phyloP scores from a whole-genome alignment of 202 grass and related monocot genomes.

The Setaria italica region DNA sequence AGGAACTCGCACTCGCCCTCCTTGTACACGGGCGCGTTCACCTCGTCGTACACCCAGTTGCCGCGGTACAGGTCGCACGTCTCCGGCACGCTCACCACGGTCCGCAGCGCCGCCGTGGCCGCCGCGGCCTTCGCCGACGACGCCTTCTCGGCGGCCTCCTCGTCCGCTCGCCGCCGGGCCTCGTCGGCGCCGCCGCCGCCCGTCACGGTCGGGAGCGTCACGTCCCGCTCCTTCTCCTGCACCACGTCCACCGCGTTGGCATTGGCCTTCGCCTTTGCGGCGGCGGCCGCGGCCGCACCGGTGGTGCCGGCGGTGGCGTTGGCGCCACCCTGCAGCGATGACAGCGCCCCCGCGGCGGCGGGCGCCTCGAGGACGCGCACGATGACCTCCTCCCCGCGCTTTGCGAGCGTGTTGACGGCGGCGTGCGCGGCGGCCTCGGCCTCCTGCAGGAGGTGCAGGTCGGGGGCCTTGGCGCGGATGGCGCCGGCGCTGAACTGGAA shows the following conservation, averaged over 20 bases:
- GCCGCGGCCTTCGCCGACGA: constrained; percentile 49
- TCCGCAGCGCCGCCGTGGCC: constrained; percentile 45
- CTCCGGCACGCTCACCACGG: constrained; percentile 66
- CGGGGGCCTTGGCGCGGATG: constrained; percentile 55
- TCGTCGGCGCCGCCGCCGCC: constrained; percentile 52
- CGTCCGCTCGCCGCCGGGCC: constrained; percentile 50
- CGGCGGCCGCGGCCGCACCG: neutral
- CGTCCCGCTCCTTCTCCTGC: constrained; percentile 79
- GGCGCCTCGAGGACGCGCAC: constrained; percentile 55
- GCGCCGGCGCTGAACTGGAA: constrained; percentile 72
- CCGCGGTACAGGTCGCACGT: constrained; percentile 87
- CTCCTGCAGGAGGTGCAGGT: constrained; percentile 70
- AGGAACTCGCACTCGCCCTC: constrained; percentile 89
- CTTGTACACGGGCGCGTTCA: constrained; percentile 81
- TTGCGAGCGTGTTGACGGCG: constrained; percentile 54
- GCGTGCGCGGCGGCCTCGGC: constrained; percentile 59
- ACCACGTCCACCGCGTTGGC: constrained; percentile 40
- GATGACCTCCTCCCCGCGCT: constrained; percentile 59
- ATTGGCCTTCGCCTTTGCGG: neutral
- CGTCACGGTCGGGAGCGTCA: constrained; percentile 63
- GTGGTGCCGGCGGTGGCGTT: neutral
- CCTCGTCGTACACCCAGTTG: constrained; percentile 84
- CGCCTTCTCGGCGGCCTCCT: constrained; percentile 64
- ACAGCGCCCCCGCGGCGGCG: neutral
- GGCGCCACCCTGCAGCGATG: too few species aligned